Percentiles rank a stretch among this genome's conserved stretches.
Conservation (phyloP, 1,284 basidiomycete species). For the Pascua guehoae region DNA sequence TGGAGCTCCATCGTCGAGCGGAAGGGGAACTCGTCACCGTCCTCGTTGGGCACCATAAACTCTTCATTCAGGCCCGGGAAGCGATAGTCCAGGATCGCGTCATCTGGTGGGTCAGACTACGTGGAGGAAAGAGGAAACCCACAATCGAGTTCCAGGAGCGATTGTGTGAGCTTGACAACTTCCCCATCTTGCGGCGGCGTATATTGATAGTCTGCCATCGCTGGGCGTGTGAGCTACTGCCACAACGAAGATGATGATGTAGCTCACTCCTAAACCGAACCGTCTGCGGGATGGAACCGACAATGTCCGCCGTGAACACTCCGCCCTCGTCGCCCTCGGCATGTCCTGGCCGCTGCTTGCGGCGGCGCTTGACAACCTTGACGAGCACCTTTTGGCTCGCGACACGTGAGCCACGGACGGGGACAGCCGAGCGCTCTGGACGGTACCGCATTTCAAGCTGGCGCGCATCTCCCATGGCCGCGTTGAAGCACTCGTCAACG, state of each 20-base stretch:
- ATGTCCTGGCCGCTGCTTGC: constrained; percentile 13
- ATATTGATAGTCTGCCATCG: constrained; percentile 88
- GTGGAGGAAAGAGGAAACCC: too few relatives aligned
- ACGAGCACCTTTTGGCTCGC: constrained; percentile 72
- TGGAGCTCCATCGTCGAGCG: constrained; percentile 37
- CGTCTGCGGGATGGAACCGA: constrained; percentile 75
- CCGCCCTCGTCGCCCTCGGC: constrained; percentile 54
- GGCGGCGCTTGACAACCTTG: constrained; percentile 62
- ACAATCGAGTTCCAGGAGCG: constrained; percentile 80
- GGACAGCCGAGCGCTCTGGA: constrained; percentile 69
- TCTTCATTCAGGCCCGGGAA: constrained; percentile 66
- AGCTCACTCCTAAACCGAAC: constrained; percentile 80
- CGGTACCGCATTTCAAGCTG: constrained; percentile 68
- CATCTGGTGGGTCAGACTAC: constrained; percentile 54
- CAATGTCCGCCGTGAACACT: constrained; percentile 71
- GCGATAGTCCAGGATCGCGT: constrained; percentile 64
- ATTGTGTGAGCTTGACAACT: constrained; percentile 61
- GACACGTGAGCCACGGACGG: constrained; percentile 72
- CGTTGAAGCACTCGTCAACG: constrained; percentile 67
- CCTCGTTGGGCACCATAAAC: constrained; percentile 44
- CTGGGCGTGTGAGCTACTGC: constrained; percentile 50
- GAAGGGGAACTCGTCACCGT: constrained; percentile 22
- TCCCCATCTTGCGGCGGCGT: constrained; percentile 68
- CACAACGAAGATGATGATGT: neutral
- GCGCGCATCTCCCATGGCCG: constrained; percentile 40